Conservation (phyloP, 306 rosid genomes). For the Pyrus bretschneideri region DNA sequence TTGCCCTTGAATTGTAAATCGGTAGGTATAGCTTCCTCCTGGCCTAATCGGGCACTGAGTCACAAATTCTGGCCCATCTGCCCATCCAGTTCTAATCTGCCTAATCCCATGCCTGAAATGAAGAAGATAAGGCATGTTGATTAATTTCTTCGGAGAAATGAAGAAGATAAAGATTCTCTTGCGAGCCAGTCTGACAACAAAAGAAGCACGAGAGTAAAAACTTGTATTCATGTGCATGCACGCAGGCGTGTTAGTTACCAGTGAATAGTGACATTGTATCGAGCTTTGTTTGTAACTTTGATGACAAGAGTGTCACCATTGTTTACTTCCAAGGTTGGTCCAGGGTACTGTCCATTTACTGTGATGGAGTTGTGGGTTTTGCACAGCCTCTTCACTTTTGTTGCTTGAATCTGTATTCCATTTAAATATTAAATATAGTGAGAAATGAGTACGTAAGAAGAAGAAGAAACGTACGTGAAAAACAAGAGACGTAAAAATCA, state of each 20-base stretch:
- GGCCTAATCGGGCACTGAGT: constrained; percentile 96
- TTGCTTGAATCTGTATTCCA: constrained; percentile 61
- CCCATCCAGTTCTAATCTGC: constrained; percentile 90
- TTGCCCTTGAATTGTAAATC: constrained; percentile 69
- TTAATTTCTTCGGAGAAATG: background rate
- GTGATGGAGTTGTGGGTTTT: constrained; percentile 66
- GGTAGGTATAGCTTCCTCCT: constrained; percentile 68
- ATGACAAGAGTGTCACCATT: constrained; percentile 80
- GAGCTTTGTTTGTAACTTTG: constrained; percentile 80
- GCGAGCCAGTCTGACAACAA: background rate
- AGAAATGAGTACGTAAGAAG: background rate
- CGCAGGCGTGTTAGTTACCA: constrained; percentile 38
- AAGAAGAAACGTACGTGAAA: background rate
- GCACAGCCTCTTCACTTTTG: constrained; percentile 99
- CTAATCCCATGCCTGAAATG: constrained; percentile 74
- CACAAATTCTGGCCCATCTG: constrained; percentile 93
- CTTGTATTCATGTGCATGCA: background rate
- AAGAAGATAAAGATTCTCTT: background rate
- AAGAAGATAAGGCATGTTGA: background rate
- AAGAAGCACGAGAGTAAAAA: background rate
- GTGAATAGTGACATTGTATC: constrained; percentile 75
- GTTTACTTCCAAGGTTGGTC: constrained; percentile 79
- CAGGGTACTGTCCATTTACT: constrained; percentile 85
- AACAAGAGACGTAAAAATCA: background rate
- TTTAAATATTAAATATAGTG: background rate